Percentiles rank a stretch among this genome's conserved stretches.
Conservation (phyloP, 139 green algal species). For the Closterium sp. region DNA sequence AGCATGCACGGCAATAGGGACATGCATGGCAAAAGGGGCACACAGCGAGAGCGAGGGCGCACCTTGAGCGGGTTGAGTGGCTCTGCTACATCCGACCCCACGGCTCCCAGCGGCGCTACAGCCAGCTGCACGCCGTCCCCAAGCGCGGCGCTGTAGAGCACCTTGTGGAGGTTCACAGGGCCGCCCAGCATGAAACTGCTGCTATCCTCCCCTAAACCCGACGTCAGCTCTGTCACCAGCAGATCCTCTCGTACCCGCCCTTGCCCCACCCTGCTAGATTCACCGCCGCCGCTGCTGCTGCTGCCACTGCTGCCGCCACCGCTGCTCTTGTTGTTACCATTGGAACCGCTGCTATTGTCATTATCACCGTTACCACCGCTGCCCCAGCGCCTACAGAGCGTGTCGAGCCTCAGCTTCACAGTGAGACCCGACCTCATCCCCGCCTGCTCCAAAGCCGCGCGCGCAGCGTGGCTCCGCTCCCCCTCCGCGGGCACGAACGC, state of each 20-base stretch:
- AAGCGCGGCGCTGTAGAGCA: slow-evolving; percentile 20
- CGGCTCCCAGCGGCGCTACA: slow-evolving; percentile 20
- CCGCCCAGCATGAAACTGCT: slow-evolving; percentile 26
- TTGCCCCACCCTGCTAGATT: too few relatives aligned
- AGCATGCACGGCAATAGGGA: too few relatives aligned
- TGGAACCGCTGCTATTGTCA: too few relatives aligned
- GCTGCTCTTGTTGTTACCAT: too few relatives aligned
- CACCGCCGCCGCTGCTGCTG: too few relatives aligned
- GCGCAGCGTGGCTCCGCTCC: neutral
- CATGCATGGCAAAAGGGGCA: too few relatives aligned
- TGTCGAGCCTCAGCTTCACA: slow-evolving; percentile 28
- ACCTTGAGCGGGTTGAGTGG: slow-evolving; percentile 31
- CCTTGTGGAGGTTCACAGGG: slow-evolving; percentile 36
- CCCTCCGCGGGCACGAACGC: slow-evolving; percentile 7
- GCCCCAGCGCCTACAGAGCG: neutral
- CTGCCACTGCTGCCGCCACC: neutral
- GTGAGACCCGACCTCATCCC: slow-evolving; percentile 21
- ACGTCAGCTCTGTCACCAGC: slow-evolving; percentile 20
- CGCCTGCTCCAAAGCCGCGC: neutral
- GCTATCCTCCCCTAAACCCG: slow-evolving; percentile 11
- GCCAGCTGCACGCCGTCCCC: neutral
- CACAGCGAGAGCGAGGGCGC: too few relatives aligned
- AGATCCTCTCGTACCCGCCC: neutral
- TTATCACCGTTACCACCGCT: too few relatives aligned
- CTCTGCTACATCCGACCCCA: slow-evolving; percentile 18